phyloP scores from a whole-genome alignment of 345 rosid genomes.

The Trapa incisa region DNA sequence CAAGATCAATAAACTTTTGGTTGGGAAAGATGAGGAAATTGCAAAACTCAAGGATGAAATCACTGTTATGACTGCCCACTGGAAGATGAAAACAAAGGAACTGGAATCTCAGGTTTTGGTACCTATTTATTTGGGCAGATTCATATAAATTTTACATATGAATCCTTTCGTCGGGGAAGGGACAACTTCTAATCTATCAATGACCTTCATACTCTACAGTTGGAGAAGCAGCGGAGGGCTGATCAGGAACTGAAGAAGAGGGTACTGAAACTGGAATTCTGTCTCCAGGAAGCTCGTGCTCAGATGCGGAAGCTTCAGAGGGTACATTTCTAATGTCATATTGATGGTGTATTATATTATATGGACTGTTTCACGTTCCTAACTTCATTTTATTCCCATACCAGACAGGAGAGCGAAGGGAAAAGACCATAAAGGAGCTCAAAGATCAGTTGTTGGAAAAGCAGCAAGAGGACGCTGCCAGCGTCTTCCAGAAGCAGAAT shows the following conservation, averaged over 20 bases:
- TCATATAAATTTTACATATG: conserved; percentile 14
- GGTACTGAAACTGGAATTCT: conserved; percentile 82
- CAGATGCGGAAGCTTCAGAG: conserved; percentile 81
- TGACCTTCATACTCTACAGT: conserved; percentile 23
- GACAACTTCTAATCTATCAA: background rate
- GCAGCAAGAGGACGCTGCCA: conserved; percentile 25
- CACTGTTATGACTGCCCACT: conserved; percentile 63
- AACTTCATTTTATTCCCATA: background rate
- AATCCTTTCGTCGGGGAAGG: conserved; percentile 14
- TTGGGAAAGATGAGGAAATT: conserved; percentile 65
- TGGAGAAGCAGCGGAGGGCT: conserved; percentile 73
- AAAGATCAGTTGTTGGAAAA: conserved; percentile 46
- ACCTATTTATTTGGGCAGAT: background rate
- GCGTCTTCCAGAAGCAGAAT: conserved; percentile 35
- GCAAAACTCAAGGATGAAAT: conserved; percentile 67
- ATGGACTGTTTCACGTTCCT: background rate
- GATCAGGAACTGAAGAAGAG: conserved; percentile 89
- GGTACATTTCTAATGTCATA: conserved; percentile 23
- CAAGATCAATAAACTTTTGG: conserved; percentile 46
- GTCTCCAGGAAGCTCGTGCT: conserved; percentile 82
- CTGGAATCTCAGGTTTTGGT: conserved; percentile 64
- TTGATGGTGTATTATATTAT: no score
- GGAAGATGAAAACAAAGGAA: conserved; percentile 79
- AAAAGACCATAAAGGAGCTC: conserved; percentile 68
- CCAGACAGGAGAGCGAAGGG: conserved; percentile 89